Evolutionary conservation across 495 filamentous ascomycete species (phyloP).

Genomic region (Neurospora pannonica): DNA sequence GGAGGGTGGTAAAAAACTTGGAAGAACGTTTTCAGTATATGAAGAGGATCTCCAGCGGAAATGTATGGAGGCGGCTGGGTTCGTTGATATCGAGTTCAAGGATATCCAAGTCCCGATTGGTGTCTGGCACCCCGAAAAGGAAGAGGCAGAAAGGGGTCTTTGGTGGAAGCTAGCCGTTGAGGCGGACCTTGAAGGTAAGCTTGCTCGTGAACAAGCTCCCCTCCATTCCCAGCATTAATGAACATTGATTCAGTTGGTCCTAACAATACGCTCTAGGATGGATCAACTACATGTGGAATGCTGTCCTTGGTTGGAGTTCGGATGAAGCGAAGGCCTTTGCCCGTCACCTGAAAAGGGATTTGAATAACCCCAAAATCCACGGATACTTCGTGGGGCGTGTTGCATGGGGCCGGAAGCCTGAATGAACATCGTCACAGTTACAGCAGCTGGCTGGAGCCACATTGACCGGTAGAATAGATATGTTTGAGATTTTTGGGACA

Average conservation of each 20-base stretch:
- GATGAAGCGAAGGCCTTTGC: constrained; percentile 27
- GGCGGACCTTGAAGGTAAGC: constrained; percentile 27
- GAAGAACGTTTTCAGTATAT: constrained; percentile 7
- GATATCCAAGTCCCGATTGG: constrained; percentile 11
- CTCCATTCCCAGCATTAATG: neutral
- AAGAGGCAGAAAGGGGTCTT: constrained; percentile 30
- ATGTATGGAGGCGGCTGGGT: constrained; percentile 48
- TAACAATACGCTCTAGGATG: neutral
- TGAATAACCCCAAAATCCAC: constrained; percentile 19
- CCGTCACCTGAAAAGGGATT: constrained; percentile 24
- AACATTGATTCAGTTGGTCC: neutral
- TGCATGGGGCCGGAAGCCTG: constrained; percentile 26
- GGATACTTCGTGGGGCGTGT: constrained; percentile 23
- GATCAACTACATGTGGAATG: neutral
- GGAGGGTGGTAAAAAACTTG: constrained; percentile 8
- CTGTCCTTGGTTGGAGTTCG: constrained; percentile 21
- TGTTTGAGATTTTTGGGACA: neutral
- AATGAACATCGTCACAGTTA: neutral
- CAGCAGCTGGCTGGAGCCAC: neutral
- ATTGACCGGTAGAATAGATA: neutral
- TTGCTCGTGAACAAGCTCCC: neutral
- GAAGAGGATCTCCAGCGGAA: constrained; percentile 40
- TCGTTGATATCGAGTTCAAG: constrained; percentile 37
- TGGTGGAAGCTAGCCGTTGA: constrained; percentile 21
- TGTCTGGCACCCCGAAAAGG: neutral